These are phyloP conservation scores for Gyromitra esculenta DNA, from an alignment of 2,329 filamentous ascomycete genomes.

Conservation along the genomic window DNA sequence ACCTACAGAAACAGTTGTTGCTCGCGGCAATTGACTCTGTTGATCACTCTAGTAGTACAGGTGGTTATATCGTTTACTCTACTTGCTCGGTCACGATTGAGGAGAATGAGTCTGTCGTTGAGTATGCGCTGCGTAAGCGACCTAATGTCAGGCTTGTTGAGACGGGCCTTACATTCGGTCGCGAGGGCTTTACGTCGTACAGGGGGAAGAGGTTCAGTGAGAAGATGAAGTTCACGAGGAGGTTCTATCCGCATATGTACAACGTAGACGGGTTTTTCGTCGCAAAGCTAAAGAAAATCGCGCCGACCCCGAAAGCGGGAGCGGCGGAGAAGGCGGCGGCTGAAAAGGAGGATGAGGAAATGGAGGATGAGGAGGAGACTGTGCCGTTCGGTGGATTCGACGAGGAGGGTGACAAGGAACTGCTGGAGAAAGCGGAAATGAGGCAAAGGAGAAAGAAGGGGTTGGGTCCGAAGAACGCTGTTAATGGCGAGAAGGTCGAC, in stretches of 20 bases:
- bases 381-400: conserved; percentile 75
- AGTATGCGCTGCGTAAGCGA: conserved; percentile 89
- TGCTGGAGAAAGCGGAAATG: conserved; percentile 77
- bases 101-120: conserved; percentile 91
- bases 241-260: conserved; percentile 90
- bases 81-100: conserved; percentile 95
- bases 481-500: conserved; percentile 40
- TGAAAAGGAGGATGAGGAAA: conserved; percentile 53
- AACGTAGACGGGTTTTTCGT: conserved; percentile 99
- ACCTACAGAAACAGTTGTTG: conserved; percentile 93
- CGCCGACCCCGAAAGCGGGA: conserved; percentile 73
- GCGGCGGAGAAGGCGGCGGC: conserved; percentile 61
- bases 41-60: conserved; percentile 88
- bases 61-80: conserved; percentile 95
- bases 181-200: conserved; percentile 89
- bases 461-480: conserved; percentile 71
- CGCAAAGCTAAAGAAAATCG: conserved; percentile 94
- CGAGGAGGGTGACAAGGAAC: conserved; percentile 75
- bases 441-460: conserved; percentile 79
- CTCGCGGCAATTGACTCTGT: conserved; percentile 94
- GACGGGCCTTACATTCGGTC: conserved; percentile 87
- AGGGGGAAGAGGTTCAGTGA: conserved; percentile 92
- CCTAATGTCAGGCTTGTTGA: conserved; percentile 95
- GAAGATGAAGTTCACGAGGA: conserved; percentile 80
- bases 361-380: conserved; percentile 58